Evolutionary conservation across 257 asterid species (phyloP).

Genomic region (Cinchona pubescens): DNA sequence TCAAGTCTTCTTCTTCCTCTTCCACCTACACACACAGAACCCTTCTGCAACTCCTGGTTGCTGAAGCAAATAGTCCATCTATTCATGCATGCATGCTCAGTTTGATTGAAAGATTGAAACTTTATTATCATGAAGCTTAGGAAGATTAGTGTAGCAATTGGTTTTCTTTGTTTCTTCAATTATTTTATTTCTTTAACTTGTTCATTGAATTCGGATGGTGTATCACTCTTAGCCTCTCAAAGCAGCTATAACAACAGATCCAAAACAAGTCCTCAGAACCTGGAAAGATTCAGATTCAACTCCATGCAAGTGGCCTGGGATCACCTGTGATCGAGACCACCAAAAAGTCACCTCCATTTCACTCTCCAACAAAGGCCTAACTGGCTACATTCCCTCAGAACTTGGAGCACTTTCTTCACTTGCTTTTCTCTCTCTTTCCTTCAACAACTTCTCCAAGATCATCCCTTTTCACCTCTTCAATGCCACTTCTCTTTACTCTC

Average conservation of each 20-base stretch:
- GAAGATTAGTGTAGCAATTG: not conserved
- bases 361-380: slow-evolving; percentile 56
- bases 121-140: slow-evolving; percentile 31
- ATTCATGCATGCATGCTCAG: slow-evolving; percentile 5
- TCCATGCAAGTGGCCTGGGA: slow-evolving; percentile 86
- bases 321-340: slow-evolving; percentile 59
- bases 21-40: slow-evolving; percentile 6
- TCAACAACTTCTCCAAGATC: slow-evolving; percentile 39
- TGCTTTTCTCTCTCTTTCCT: slow-evolving; percentile 31
- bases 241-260: slow-evolving; percentile 70
- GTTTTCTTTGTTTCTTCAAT: slow-evolving; percentile 35
- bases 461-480: slow-evolving; percentile 44
- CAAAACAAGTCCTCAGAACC: slow-evolving; percentile 52
- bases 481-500: slow-evolving; percentile 38
- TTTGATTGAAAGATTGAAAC: slow-evolving; percentile 30
- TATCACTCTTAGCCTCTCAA: slow-evolving; percentile 88
- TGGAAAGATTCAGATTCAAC: slow-evolving; percentile 68
- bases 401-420: slow-evolving; percentile 73
- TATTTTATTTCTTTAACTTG: slow-evolving; percentile 31
- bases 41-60: slow-evolving; percentile 43
- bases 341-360: slow-evolving; percentile 56
- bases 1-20: slow-evolving; percentile 32
- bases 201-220: slow-evolving; percentile 72
- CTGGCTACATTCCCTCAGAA: slow-evolving; percentile 89
- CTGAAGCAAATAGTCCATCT: slow-evolving; percentile 20